Evolutionary conservation across 208 protist genomes (phyloP).

Genomic region (Giardia duodenalis): DNA sequence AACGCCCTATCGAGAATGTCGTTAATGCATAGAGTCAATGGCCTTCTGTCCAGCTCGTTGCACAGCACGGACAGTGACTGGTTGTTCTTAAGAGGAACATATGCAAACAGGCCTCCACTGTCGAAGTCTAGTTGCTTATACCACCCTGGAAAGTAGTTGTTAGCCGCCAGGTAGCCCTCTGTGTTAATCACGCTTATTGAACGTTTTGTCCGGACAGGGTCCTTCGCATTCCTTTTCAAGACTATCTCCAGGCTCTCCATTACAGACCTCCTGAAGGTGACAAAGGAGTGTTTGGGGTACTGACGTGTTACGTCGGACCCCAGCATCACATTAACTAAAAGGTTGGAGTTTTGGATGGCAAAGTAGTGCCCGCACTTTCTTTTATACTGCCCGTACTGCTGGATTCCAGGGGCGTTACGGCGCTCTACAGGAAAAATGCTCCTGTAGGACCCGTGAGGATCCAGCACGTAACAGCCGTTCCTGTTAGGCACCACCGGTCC

Average conservation of each 20-base stretch:
- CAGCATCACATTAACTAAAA: not conserved
- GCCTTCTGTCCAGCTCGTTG: not conserved
- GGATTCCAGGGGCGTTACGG: not conserved
- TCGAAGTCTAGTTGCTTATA: not conserved
- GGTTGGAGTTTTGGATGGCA: not conserved
- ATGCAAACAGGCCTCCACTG: not conserved
- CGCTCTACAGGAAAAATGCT: conserved; percentile 3
- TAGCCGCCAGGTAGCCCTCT: not conserved
- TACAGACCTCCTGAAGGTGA: not conserved
- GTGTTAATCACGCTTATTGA: not conserved
- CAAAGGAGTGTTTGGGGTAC: not conserved
- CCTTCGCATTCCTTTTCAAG: not conserved
- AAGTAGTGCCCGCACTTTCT: not conserved
- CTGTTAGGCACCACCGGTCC: not conserved
- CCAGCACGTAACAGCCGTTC: not conserved
- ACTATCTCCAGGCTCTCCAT: not conserved
- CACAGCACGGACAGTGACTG: not conserved
- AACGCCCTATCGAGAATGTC: not conserved
- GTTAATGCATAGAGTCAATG: not conserved
- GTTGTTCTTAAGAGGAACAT: not conserved
- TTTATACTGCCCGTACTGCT: not conserved
- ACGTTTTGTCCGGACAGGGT: not conserved
- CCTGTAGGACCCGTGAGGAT: not conserved
- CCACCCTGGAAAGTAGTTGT: not conserved
- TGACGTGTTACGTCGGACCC: not conserved